Evolutionary conservation across 345 rosid genomes (phyloP).

Genomic region (Sonneratia caseolaris): DNA sequence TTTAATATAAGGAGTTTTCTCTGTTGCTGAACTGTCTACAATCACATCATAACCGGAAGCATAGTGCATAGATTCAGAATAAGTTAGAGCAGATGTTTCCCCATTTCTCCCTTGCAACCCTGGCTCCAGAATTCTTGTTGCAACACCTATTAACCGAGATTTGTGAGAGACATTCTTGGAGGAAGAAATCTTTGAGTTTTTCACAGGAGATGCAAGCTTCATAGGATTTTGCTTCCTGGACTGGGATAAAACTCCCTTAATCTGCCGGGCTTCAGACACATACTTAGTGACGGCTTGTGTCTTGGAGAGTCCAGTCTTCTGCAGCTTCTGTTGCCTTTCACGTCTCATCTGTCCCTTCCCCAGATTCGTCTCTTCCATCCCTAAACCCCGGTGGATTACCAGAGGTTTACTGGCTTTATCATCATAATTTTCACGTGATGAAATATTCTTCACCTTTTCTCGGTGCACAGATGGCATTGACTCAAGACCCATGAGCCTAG

Average conservation of each 20-base stretch:
- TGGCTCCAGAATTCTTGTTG: constrained; percentile 78
- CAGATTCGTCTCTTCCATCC: constrained; percentile 20
- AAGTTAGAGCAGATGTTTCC: constrained; percentile 43
- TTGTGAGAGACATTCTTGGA: constrained; percentile 38
- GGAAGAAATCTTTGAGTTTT: constrained; percentile 54
- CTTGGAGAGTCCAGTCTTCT: constrained; percentile 50
- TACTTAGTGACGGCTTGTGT: constrained; percentile 47
- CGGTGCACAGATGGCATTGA: constrained; percentile 51
- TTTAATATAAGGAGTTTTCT: constrained; percentile 48
- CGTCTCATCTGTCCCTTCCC: constrained; percentile 27
- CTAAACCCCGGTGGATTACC: neutral
- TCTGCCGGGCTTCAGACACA: constrained; percentile 72
- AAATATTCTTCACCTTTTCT: constrained; percentile 49
- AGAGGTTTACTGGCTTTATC: constrained; percentile 20
- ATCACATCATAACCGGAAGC: constrained; percentile 15
- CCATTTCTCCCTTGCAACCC: constrained; percentile 60
- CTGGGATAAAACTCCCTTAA: constrained; percentile 55
- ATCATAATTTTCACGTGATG: constrained; percentile 16
- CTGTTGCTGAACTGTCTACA: constrained; percentile 11
- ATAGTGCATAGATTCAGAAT: constrained; percentile 24
- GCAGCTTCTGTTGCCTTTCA: constrained; percentile 83
- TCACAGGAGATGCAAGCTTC: constrained; percentile 53
- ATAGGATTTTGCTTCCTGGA: constrained; percentile 53
- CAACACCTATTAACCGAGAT: constrained; percentile 74
- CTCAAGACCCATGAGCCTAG: constrained; percentile 95